A percentile compares a stretch with the other conserved stretches of the same genome.
Evolutionary conservation across 768 basidiomycete species (phyloP).

Genomic region (Tremella fuciformis): DNA sequence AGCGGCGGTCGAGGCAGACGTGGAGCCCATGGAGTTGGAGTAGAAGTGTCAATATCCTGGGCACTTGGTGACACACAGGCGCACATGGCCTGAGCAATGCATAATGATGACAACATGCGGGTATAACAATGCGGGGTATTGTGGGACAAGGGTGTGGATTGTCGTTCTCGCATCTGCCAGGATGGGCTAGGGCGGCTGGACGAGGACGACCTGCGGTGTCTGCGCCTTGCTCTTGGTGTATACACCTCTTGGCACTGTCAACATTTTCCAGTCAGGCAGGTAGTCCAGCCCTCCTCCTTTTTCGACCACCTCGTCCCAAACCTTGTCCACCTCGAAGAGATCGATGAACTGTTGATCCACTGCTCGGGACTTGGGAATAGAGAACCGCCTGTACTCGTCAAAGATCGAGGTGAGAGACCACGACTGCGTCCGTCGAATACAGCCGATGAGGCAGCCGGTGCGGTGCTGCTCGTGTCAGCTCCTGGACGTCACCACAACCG

Average conservation of each 20-base stretch:
- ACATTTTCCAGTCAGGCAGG: conserved; percentile 43
- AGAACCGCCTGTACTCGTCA: conserved; percentile 52
- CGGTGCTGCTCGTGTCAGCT: conserved; percentile 45
- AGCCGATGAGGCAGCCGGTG: conserved; percentile 54
- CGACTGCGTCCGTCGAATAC: conserved; percentile 51
- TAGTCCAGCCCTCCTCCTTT: conserved; percentile 32
- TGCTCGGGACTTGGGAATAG: conserved; percentile 51
- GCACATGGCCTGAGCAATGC: too few relatives aligned
- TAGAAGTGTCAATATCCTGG: conserved; percentile 50
- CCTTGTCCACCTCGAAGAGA: conserved; percentile 45
- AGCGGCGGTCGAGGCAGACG: conserved; percentile 81
- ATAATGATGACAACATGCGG: too few relatives aligned
- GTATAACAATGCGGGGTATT: too few relatives aligned
- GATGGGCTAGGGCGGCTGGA: too few relatives aligned
- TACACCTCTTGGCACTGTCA: conserved; percentile 20
- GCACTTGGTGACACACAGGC: too few relatives aligned
- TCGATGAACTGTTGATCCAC: conserved; percentile 55
- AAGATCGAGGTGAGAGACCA: conserved; percentile 52
- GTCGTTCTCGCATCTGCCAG: too few relatives aligned
- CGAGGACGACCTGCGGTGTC: too few relatives aligned
- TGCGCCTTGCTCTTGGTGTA: too few relatives aligned
- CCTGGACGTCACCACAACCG: neutral
- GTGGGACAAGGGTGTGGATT: too few relatives aligned
- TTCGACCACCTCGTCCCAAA: conserved; percentile 41
- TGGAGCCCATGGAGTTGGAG: conserved; percentile 83